Evolutionary conservation across 2,329 filamentous ascomycete species (phyloP).

Genomic region (Aspergillus intermedius): DNA sequence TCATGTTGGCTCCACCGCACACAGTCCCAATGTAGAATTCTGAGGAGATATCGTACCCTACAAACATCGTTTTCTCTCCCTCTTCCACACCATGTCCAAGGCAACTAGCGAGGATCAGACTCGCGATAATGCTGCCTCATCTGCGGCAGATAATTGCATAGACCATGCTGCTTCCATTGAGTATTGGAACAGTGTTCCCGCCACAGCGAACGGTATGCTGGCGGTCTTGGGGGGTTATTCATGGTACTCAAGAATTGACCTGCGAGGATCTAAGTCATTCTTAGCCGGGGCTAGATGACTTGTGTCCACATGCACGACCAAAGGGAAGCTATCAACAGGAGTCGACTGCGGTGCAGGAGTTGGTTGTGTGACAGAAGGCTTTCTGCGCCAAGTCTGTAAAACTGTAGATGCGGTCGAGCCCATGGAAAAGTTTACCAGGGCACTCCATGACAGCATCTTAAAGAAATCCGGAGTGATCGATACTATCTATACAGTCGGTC

Average conservation of each 20-base stretch:
- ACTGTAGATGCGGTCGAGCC: constrained; percentile 81
- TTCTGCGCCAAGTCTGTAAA: constrained; percentile 64
- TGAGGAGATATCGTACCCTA: too few species aligned
- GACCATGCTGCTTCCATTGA: constrained; percentile 29
- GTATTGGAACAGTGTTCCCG: constrained; percentile 29
- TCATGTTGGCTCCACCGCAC: too few species aligned
- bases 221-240: constrained; percentile 62
- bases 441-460: constrained; percentile 41
- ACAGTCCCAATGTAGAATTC: too few species aligned
- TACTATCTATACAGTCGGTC: constrained; percentile 62
- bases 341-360: constrained; percentile 65
- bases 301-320: constrained; percentile 8
- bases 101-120: background rate
- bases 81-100: background rate
- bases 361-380: constrained; percentile 70
- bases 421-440: constrained; percentile 68
- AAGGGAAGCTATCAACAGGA: constrained; percentile 28
- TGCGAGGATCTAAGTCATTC: constrained; percentile 63
- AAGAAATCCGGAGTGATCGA: constrained; percentile 47
- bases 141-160: constrained; percentile 14
- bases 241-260: constrained; percentile 61
- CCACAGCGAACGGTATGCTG: constrained; percentile 49
- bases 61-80: background rate
- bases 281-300: constrained; percentile 54
- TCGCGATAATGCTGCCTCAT: background rate